Evolutionary conservation across 768 basidiomycete genomes (phyloP).

Genomic region (Tulasnella sp.): DNA sequence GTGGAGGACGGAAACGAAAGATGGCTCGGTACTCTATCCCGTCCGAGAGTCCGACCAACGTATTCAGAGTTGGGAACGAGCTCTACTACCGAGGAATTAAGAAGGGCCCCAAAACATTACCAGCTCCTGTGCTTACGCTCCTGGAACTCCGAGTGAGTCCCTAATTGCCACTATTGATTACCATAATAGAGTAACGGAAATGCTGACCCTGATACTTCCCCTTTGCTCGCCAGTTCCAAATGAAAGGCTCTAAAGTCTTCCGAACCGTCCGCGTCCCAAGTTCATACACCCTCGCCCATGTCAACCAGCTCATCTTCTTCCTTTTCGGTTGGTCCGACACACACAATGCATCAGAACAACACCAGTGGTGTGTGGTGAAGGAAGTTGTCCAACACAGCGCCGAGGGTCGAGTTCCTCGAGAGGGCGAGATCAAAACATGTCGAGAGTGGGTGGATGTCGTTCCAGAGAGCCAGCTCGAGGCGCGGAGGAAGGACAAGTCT

Average conservation of each 20-base stretch:
- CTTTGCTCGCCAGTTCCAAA: slow-evolving; percentile 9
- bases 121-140: slow-evolving; percentile 2
- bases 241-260: slow-evolving; percentile 7
- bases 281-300: slow-evolving; percentile 4
- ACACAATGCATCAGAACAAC: not conserved
- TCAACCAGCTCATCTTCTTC: slow-evolving; percentile 7
- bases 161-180: too few relatives aligned
- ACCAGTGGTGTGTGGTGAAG: slow-evolving; percentile 7
- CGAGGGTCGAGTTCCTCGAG: not conserved
- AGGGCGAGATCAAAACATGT: not conserved
- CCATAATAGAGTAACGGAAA: too few relatives aligned
- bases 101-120: not conserved
- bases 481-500: not conserved
- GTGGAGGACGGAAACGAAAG: slow-evolving; percentile 3
- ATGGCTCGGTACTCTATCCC: slow-evolving; percentile 10
- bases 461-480: not conserved
- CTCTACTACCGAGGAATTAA: not conserved
- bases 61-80: slow-evolving; percentile 13
- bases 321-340: not conserved
- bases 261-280: slow-evolving; percentile 8
- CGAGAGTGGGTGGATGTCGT: not conserved
- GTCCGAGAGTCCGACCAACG: slow-evolving; percentile 5
- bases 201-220: too few relatives aligned
- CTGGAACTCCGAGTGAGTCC: slow-evolving; percentile 14
- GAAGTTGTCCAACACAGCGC: not conserved